A percentile compares a stretch with the other conserved stretches of the same genome.
Conservation (phyloP, 768 basidiomycete genomes). For the Naganishia friedmannii region DNA sequence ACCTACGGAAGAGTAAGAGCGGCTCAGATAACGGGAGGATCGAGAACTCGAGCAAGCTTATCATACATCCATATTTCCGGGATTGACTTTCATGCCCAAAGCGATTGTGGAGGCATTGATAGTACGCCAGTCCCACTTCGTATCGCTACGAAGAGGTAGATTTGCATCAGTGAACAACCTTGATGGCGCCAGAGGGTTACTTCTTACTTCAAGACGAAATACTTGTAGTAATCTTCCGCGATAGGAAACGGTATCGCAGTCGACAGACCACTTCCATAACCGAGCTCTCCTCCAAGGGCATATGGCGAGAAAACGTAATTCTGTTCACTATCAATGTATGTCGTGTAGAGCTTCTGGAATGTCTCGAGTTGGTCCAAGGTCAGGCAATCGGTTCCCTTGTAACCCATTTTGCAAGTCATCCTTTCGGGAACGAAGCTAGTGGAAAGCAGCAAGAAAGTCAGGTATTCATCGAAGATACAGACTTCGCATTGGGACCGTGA, state of each 20-base stretch:
- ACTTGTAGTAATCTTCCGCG: constrained; percentile 6
- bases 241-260: constrained; percentile 4
- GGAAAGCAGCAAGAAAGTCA: neutral
- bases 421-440: constrained; percentile 1
- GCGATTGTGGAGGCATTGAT: neutral
- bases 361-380: constrained; percentile 13
- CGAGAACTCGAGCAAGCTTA: neutral
- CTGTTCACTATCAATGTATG: constrained; percentile 8
- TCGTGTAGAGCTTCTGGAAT: constrained; percentile 8
- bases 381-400: constrained; percentile 7
- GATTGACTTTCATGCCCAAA: constrained; percentile 7
- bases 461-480: neutral
- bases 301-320: constrained; percentile 8
- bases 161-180: neutral
- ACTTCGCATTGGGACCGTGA: neutral
- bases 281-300: constrained; percentile 12
- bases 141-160: neutral
- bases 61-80: constrained; percentile 10
- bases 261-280: neutral
- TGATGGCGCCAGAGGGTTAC: neutral
- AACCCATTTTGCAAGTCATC: neutral
- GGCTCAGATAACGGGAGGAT: neutral
- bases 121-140: constrained; percentile 13
- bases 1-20: neutral
- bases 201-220: constrained; percentile 5